These are phyloP conservation scores for Saccharomycopsis amapae DNA, from an alignment of 805 yeast species.

Conservation along the genomic window DNA sequence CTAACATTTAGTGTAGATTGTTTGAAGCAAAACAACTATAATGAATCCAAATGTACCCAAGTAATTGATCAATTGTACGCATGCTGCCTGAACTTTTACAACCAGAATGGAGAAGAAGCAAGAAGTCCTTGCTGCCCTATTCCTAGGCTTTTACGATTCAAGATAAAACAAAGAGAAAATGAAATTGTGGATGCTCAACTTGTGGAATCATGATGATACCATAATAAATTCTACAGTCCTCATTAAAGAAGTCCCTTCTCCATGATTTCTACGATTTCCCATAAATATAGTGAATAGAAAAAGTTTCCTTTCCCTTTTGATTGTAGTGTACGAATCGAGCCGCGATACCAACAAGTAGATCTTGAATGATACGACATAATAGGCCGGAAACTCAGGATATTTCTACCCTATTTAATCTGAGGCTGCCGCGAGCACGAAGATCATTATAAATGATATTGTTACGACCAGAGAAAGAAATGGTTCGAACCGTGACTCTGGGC, in stretches of 20 bases:
- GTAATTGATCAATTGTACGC: conserved; percentile 63
- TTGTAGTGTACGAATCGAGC: conserved; percentile 75
- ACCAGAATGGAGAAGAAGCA: conserved; percentile 49
- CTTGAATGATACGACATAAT: conserved; percentile 32
- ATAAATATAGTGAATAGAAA: too few species aligned
- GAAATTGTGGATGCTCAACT: conserved; percentile 55
- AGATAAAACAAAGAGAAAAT: conserved; percentile 54
- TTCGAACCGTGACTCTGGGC: conserved; percentile 24
- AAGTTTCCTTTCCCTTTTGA: too few species aligned
- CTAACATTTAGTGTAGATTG: conserved; percentile 50
- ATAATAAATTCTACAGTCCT: too few species aligned
- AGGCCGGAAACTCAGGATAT: conserved; percentile 40
- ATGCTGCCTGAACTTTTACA: conserved; percentile 67
- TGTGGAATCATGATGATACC: too few species aligned
- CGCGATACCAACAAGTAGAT: conserved; percentile 50
- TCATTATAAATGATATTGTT: conserved; percentile 22
- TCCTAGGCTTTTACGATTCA: conserved; percentile 52
- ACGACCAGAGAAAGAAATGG: conserved; percentile 19
- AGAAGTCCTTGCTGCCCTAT: conserved; percentile 74
- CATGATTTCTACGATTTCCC: too few species aligned
- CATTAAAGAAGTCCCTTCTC: too few species aligned
- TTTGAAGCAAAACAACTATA: conserved; percentile 49
- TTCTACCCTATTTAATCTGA: conserved; percentile 48
- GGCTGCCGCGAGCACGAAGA: conserved; percentile 93
- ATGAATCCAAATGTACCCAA: conserved; percentile 68